Evolutionary conservation across 352 stramenopile genomes (phyloP).

Genomic region (Globisporangium megalacanthum): DNA sequence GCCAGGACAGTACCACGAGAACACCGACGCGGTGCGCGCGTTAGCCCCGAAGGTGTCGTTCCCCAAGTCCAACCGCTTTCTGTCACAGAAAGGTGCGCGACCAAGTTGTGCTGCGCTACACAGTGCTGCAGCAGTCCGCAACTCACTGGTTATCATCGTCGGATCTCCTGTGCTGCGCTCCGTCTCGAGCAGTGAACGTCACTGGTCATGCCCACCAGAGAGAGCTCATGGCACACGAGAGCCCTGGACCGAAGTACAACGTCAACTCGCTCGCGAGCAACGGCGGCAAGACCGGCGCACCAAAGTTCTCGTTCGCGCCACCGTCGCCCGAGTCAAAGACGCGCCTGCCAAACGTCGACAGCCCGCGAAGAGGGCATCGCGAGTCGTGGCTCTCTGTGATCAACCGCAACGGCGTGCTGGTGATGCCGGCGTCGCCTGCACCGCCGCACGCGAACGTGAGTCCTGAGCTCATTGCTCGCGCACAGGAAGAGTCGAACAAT

Average conservation of each 20-base stretch:
- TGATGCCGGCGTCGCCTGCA: conserved; percentile 52
- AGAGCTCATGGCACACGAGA: conserved; percentile 69
- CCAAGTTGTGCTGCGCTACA: not conserved
- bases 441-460: conserved; percentile 12
- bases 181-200: conserved; percentile 43
- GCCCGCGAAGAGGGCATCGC: conserved; percentile 46
- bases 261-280: conserved; percentile 50
- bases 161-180: no score
- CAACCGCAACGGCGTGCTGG: conserved; percentile 74
- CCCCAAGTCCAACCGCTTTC: conserved; percentile 70
- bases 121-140: no score
- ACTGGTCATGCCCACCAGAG: conserved; percentile 57
- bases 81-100: conserved; percentile 69
- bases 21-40: conserved; percentile 52
- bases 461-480: conserved; percentile 10
- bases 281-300: conserved; percentile 40
- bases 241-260: conserved; percentile 83
- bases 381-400: conserved; percentile 81
- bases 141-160: not conserved
- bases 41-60: conserved; percentile 69
- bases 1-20: conserved; percentile 67
- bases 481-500: conserved; percentile 22
- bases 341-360: conserved; percentile 46
- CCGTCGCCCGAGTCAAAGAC: conserved; percentile 47
- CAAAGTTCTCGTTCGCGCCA: conserved; percentile 62